A percentile compares a stretch with the other conserved stretches of the same genome.
phyloP scores from a whole-genome alignment of 768 basidiomycete species.

The Termitomyces bulborhizus region DNA sequence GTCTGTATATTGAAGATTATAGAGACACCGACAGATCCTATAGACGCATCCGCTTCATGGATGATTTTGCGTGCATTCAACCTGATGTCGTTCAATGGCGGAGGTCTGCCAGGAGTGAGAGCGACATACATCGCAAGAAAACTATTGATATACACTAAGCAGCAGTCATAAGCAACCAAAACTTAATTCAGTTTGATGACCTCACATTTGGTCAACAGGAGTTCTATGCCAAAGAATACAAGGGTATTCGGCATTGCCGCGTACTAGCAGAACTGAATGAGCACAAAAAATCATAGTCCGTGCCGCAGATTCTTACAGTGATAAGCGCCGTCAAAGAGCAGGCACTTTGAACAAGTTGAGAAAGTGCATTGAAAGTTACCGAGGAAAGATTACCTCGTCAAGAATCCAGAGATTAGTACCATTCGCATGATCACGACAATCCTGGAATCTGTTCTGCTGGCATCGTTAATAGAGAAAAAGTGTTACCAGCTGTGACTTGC shows the following conservation, averaged over 20 bases:
- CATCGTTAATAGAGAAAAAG: not conserved
- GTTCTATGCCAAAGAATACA: slow-evolving; percentile 14
- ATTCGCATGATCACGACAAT: slow-evolving; percentile 16
- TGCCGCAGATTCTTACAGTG: slow-evolving; percentile 3
- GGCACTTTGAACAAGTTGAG: slow-evolving; percentile 2
- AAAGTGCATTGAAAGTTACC: not conserved
- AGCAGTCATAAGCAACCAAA: not conserved
- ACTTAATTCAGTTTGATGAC: not conserved
- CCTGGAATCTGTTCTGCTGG: slow-evolving; percentile 14
- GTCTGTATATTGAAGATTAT: slow-evolving; percentile 14
- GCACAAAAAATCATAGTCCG: not conserved
- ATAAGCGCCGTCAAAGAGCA: slow-evolving; percentile 15
- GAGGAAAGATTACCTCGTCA: slow-evolving; percentile 11
- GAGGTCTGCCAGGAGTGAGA: not conserved
- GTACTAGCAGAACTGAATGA: slow-evolving; percentile 5
- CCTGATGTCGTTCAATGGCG: slow-evolving; percentile 1
- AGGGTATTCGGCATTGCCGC: slow-evolving; percentile 13
- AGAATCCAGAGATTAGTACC: slow-evolving; percentile 15
- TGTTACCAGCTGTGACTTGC: not conserved
- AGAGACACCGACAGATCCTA: slow-evolving; percentile 5
- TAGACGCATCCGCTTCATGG: slow-evolving; percentile 7
- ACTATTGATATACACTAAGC: slow-evolving; percentile 24
- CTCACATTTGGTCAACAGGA: slow-evolving; percentile 17
- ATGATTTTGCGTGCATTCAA: slow-evolving; percentile 17
- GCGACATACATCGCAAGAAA: slow-evolving; percentile 22